Evolutionary conservation across 2,329 filamentous ascomycete species (phyloP).

Genomic region (Chaetothyriales sp.): DNA sequence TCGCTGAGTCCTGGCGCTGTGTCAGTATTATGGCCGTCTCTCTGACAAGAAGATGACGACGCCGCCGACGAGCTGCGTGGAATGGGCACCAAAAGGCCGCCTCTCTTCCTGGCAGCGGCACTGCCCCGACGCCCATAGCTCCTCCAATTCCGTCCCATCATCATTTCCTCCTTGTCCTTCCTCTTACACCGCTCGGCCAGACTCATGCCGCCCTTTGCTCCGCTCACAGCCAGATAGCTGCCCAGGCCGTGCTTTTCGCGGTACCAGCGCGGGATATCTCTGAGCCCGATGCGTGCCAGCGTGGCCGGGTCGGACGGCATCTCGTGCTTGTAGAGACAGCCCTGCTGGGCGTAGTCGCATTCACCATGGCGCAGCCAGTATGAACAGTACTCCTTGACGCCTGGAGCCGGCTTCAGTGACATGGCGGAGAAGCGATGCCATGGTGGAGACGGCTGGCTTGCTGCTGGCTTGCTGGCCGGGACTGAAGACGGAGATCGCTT

Average conservation of each 20-base stretch:
- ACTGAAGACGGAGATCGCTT: not conserved
- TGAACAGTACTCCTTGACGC: slow-evolving; percentile 65
- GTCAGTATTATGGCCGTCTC: not conserved
- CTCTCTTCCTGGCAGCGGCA: not conserved
- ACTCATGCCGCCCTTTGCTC: not conserved
- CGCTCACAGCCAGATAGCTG: slow-evolving; percentile 17
- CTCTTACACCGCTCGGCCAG: not conserved
- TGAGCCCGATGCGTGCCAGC: slow-evolving; percentile 54
- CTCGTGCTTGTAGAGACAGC: slow-evolving; percentile 79
- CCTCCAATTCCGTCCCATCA: not conserved
- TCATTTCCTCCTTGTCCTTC: not conserved
- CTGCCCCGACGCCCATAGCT: not conserved
- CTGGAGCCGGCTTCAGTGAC: slow-evolving; percentile 2
- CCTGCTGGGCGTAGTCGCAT: slow-evolving; percentile 72
- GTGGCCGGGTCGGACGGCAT: slow-evolving; percentile 59
- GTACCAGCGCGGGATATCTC: slow-evolving; percentile 41
- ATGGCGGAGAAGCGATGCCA: not conserved
- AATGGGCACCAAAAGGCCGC: not conserved
- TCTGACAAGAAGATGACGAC: not conserved
- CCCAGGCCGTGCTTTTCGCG: slow-evolving; percentile 30
- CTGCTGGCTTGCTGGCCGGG: not conserved
- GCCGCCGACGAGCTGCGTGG: too few species aligned
- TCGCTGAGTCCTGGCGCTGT: not conserved
- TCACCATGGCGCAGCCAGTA: slow-evolving; percentile 79
- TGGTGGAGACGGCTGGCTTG: not conserved